These are phyloP conservation scores for Pachysandra terminalis DNA, from an alignment of 164 flowering plant genomes.

Conservation along the genomic window DNA sequence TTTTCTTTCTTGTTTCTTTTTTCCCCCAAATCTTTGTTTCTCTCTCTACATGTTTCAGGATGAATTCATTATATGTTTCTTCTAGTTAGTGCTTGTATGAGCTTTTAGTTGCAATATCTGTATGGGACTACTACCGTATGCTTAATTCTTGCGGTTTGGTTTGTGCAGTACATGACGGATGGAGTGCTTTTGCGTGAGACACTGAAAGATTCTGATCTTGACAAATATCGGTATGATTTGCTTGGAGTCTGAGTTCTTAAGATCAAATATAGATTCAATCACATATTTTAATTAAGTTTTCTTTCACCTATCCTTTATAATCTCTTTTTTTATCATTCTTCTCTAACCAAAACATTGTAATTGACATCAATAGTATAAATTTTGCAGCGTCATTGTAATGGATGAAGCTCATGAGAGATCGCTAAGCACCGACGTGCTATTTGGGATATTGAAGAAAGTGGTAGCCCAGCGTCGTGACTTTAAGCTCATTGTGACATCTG, in stretches of 20 bases:
- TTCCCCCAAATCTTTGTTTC: background rate
- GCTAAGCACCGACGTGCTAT: constrained; percentile 87
- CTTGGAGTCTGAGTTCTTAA: background rate
- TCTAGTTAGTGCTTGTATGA: background rate
- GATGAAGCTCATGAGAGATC: constrained; percentile 99
- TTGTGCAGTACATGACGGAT: constrained; percentile 93
- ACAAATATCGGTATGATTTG: constrained; percentile 73
- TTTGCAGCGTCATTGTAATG: constrained; percentile 82
- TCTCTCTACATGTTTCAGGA: too few species aligned
- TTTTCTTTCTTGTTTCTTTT: too few species aligned
- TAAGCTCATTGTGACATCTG: constrained; percentile 98
- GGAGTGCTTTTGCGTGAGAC: constrained; percentile 97
- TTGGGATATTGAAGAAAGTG: constrained; percentile 94
- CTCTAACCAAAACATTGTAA: background rate
- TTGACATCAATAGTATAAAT: constrained; percentile 6
- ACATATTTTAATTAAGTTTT: background rate
- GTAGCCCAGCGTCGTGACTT: constrained; percentile 94
- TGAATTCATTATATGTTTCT: background rate
- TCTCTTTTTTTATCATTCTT: background rate
- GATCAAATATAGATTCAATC: background rate
- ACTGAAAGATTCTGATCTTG: constrained; percentile 90
- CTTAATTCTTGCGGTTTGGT: constrained; percentile 8
- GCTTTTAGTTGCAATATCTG: background rate
- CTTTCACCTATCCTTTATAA: background rate
- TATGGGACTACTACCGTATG: background rate